These are phyloP conservation scores for Abrus pulchellus DNA, from an alignment of 306 rosid species.

Conservation along the genomic window DNA sequence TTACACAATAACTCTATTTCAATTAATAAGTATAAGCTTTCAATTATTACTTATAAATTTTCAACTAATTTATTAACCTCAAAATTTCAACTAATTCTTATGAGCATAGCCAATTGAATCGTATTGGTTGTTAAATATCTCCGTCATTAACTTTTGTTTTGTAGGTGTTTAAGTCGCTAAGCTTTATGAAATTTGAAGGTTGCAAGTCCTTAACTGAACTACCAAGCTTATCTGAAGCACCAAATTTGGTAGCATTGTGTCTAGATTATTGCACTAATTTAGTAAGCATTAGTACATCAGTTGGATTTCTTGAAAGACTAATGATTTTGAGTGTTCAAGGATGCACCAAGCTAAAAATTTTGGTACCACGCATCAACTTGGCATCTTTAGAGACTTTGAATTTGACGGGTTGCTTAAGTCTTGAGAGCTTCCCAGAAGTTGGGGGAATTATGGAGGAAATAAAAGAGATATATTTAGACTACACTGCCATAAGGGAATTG, in stretches of 20 bases:
- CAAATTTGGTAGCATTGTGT: not conserved
- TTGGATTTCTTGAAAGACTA: slow-evolving; percentile 7
- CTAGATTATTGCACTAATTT: slow-evolving; percentile 4
- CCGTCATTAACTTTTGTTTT: too few relatives aligned
- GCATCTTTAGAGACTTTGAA: slow-evolving; percentile 15
- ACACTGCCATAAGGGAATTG: not conserved
- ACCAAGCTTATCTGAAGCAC: not conserved
- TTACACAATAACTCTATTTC: too few relatives aligned
- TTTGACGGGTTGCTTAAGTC: not conserved
- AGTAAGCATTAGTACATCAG: not conserved
- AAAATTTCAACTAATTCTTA: too few relatives aligned
- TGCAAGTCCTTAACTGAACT: slow-evolving; percentile 1
- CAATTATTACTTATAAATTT: too few relatives aligned
- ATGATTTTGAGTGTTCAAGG: not conserved
- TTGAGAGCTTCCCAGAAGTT: slow-evolving; percentile 3
- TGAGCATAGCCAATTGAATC: too few relatives aligned
- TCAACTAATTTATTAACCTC: too few relatives aligned
- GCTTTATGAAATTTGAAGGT: not conserved
- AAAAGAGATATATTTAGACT: not conserved
- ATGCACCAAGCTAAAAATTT: not conserved
- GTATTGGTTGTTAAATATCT: too few relatives aligned
- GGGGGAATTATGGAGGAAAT: not conserved
- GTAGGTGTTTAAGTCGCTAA: not conserved
- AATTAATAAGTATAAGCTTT: too few relatives aligned
- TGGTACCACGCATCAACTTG: not conserved